These are phyloP conservation scores for Talaromyces stipitatus DNA, from an alignment of 495 filamentous ascomycete genomes.

Conservation along the genomic window DNA sequence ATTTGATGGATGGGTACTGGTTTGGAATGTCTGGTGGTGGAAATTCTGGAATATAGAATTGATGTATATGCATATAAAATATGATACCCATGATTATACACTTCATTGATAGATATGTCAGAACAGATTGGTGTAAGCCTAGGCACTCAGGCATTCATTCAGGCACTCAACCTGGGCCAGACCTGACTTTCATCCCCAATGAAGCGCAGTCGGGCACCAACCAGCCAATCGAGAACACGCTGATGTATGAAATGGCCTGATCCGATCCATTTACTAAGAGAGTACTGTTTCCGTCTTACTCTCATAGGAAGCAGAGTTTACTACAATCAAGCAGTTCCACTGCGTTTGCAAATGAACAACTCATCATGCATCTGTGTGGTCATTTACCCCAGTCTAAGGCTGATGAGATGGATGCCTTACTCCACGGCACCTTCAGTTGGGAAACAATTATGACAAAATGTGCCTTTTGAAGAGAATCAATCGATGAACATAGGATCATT, in stretches of 20 bases:
- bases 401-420: background rate
- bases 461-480: background rate
- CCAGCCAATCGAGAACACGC: background rate
- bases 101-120: background rate
- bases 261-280: too few species aligned
- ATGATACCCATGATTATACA: slow-evolving; percentile 4
- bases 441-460: background rate
- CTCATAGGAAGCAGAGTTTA: background rate
- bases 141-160: background rate
- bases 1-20: slow-evolving; percentile 88
- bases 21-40: slow-evolving; percentile 53
- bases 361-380: slow-evolving; percentile 1
- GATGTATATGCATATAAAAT: slow-evolving; percentile 10
- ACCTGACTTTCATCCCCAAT: background rate
- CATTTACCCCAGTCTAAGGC: background rate
- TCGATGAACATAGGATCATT: background rate
- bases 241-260: background rate
- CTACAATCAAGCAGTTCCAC: background rate
- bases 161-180: background rate
- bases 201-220: background rate
- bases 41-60: slow-evolving; percentile 14
- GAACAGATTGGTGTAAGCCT: background rate
- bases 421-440: background rate
- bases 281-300: too few species aligned
- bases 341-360: slow-evolving; percentile 7